Conservation (phyloP, 176 grass and related monocot genomes). For the Typha latifolia region DNA sequence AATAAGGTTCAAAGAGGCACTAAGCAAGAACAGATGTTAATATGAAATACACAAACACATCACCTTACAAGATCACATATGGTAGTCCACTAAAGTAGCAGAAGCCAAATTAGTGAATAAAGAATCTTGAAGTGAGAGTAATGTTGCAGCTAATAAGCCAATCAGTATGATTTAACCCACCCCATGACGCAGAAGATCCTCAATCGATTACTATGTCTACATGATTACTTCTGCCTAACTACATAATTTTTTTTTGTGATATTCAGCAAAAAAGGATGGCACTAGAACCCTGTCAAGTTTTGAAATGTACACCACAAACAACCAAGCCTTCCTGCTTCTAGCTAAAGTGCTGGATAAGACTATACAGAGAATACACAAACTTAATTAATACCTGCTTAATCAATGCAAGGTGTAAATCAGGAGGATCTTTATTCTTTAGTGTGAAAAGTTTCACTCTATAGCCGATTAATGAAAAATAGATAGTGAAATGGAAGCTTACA, state of each 20-base stretch:
- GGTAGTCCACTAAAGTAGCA: no score
- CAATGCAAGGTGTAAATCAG: neutral
- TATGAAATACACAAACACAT: neutral
- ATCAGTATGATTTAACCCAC: neutral
- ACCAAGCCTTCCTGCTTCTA: no score
- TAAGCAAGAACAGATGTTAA: neutral
- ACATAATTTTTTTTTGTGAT: neutral
- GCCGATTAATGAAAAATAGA: conserved; percentile 2
- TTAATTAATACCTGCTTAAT: neutral
- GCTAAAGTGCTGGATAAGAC: neutral
- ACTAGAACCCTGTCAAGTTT: neutral
- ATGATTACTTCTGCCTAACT: neutral
- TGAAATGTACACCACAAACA: neutral
- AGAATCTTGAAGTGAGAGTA: neutral
- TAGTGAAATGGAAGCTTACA: conserved; percentile 40
- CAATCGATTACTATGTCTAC: neutral
- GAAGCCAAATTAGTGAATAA: neutral
- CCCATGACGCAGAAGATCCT: neutral
- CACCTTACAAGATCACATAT: no score
- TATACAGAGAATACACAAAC: neutral
- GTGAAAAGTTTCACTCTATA: neutral
- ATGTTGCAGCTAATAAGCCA: neutral
- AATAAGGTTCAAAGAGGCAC: neutral
- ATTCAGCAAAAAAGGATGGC: neutral
- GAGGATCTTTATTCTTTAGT: neutral